phyloP scores from a whole-genome alignment of 305 asterid genomes.

The Fraxinus paxiana region DNA sequence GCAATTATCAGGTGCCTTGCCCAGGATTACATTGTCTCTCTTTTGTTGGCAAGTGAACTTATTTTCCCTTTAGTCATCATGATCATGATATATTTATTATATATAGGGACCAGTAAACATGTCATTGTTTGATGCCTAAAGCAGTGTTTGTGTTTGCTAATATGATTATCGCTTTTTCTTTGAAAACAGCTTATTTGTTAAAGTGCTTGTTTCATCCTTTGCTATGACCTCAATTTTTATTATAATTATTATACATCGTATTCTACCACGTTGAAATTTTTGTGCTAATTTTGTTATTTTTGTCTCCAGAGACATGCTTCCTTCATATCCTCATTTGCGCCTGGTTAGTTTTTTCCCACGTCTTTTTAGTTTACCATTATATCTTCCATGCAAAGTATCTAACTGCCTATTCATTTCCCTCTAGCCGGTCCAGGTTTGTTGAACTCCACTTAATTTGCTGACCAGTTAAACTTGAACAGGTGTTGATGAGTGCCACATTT shows the following conservation, averaged over 20 bases:
- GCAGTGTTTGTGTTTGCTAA: background rate
- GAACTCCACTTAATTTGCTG: slow-evolving; percentile 22
- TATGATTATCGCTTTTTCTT: slow-evolving; percentile 1
- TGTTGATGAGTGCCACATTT: slow-evolving; percentile 95
- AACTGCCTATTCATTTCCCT: slow-evolving; percentile 4
- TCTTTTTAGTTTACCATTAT: slow-evolving; percentile 19
- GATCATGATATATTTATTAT: slow-evolving; percentile 8
- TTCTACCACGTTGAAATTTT: slow-evolving; percentile 9
- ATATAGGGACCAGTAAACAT: background rate
- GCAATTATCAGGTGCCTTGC: slow-evolving; percentile 79
- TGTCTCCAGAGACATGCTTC: slow-evolving; percentile 78
- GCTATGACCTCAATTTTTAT: slow-evolving; percentile 1
- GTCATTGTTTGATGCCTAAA: background rate
- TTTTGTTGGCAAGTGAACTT: slow-evolving; percentile 5
- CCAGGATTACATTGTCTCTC: slow-evolving; percentile 20
- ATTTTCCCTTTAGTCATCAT: slow-evolving; percentile 13
- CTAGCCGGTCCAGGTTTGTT: slow-evolving; percentile 7
- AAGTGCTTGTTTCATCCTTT: slow-evolving; percentile 10
- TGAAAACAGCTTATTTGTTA: background rate
- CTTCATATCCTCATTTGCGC: slow-evolving; percentile 70
- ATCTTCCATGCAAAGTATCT: slow-evolving; percentile 1
- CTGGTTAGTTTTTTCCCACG: slow-evolving; percentile 57
- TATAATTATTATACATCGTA: background rate
- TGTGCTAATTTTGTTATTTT: slow-evolving; percentile 31
- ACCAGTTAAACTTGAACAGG: slow-evolving; percentile 41